Conservation (phyloP, 2,329 filamentous ascomycete genomes). For the Blumeria hordei region DNA sequence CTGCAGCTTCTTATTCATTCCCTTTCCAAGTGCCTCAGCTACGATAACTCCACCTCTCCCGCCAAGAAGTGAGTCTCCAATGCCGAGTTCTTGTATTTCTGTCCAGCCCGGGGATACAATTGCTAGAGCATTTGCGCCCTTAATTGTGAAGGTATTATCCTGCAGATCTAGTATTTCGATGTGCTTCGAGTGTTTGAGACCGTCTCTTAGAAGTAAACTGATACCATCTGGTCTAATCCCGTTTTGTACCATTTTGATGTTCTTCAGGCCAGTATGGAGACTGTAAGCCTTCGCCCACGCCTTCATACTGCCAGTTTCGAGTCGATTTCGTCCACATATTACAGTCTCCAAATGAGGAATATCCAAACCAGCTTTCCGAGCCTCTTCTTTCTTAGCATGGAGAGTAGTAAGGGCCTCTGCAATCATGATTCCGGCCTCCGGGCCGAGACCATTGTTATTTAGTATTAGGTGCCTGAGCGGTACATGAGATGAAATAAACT, state of each 20-base stretch:
- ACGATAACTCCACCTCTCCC: conserved; percentile 54
- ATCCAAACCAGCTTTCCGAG: conserved; percentile 42
- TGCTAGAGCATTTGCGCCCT: conserved; percentile 56
- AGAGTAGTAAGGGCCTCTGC: conserved; percentile 69
- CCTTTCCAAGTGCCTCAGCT: conserved; percentile 45
- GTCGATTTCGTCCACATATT: conserved; percentile 81
- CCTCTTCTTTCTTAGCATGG: conserved; percentile 60
- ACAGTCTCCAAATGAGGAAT: conserved; percentile 84
- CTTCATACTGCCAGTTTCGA: conserved; percentile 90
- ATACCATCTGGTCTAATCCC: conserved; percentile 91
- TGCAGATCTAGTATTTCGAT: conserved; percentile 72
- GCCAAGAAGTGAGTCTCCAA: conserved; percentile 70
- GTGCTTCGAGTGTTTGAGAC: conserved; percentile 42
- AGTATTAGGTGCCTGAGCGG: conserved; percentile 86
- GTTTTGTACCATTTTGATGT: conserved; percentile 95
- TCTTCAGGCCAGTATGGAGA: conserved; percentile 58
- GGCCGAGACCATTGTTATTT: conserved; percentile 95
- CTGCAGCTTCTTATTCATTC: conserved; percentile 58
- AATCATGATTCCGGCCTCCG: conserved; percentile 68
- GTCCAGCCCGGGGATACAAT: conserved; percentile 52
- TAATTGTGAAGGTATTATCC: conserved; percentile 85
- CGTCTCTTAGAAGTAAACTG: conserved; percentile 52
- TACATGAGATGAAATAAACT: conserved; percentile 69
- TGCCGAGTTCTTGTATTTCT: conserved; percentile 55
- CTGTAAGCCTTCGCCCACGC: conserved; percentile 80